Evolutionary conservation across 495 filamentous ascomycete species (phyloP).

Genomic region (Podospora tetraspora): DNA sequence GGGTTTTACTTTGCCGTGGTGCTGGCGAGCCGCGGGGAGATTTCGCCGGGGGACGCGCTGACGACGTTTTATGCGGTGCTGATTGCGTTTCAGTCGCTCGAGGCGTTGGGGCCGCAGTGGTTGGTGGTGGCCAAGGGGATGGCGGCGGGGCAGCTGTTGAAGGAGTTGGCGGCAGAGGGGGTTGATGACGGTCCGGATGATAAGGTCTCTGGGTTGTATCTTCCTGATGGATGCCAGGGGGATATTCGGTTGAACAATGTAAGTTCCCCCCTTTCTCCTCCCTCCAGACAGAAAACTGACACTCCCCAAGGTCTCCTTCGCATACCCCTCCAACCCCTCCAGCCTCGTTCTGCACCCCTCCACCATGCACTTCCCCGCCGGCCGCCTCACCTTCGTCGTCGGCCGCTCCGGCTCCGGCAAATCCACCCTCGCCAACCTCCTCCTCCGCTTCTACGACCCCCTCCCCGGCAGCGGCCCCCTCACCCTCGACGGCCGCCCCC

Average conservation of each 20-base stretch:
- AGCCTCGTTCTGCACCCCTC: constrained; percentile 53
- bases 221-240: constrained; percentile 45
- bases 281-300: constrained; percentile 1
- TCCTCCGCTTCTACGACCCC: constrained; percentile 71
- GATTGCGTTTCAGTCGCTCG: constrained; percentile 66
- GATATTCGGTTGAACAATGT: constrained; percentile 68
- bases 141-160: constrained; percentile 60
- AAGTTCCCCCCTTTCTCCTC: constrained; percentile 26
- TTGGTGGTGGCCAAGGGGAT: constrained; percentile 74
- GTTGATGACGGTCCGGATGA: constrained; percentile 18
- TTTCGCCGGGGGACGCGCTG: constrained; percentile 61
- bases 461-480: constrained; percentile 53
- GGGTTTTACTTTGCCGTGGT: constrained; percentile 86
- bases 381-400: constrained; percentile 74
- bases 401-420: constrained; percentile 90
- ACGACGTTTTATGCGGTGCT: constrained; percentile 83
- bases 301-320: constrained; percentile 62
- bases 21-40: constrained; percentile 50
- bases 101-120: constrained; percentile 67
- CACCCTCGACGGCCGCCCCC: constrained; percentile 57
- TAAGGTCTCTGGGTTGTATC: constrained; percentile 22
- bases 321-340: constrained; percentile 71
- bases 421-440: constrained; percentile 76
- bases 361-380: constrained; percentile 63
- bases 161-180: constrained; percentile 30